Conservation (phyloP, 2,329 filamentous ascomycete species). For the Zasmidium cellare region DNA sequence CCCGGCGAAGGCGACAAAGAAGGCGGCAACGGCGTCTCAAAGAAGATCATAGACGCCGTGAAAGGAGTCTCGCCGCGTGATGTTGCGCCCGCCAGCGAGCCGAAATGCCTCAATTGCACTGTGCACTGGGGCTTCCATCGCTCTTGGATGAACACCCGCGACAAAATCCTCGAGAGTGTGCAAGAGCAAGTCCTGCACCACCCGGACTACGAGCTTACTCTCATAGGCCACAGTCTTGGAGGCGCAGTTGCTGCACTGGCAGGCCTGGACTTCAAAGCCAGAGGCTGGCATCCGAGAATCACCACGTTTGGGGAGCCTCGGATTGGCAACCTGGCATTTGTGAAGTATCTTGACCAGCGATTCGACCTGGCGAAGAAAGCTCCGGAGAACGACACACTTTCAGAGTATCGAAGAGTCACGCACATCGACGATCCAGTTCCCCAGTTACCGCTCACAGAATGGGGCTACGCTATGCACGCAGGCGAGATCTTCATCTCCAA, state of each 20-base stretch:
- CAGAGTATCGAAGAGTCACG: conserved; percentile 73
- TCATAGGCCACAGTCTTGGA: conserved; percentile 89
- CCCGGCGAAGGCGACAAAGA: conserved; percentile 52
- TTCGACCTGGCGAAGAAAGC: conserved; percentile 40
- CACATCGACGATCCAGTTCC: conserved; percentile 87
- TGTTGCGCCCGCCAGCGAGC: conserved; percentile 35
- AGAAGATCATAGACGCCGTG: conserved; percentile 14
- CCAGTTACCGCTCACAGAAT: conserved; percentile 79
- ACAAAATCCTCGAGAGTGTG: conserved; percentile 67
- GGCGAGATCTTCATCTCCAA: conserved; percentile 87
- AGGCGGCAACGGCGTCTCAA: conserved; percentile 21
- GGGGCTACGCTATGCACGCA: conserved; percentile 82
- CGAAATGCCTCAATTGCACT: conserved; percentile 79
- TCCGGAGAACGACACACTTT: conserved; percentile 20
- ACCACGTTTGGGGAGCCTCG: conserved; percentile 92
- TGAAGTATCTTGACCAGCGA: conserved; percentile 53
- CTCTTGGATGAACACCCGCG: conserved; percentile 77
- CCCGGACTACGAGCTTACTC: conserved; percentile 70
- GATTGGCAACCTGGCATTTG: conserved; percentile 57
- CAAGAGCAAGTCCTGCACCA: conserved; percentile 59
- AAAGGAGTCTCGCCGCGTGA: conserved; percentile 24
- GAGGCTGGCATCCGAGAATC: conserved; percentile 73
- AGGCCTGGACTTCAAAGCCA: conserved; percentile 73
- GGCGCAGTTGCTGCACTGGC: conserved; percentile 89
- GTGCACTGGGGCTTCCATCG: conserved; percentile 88